Conservation (phyloP, 1,284 basidiomycete species). For the Malassezia cuniculi region DNA sequence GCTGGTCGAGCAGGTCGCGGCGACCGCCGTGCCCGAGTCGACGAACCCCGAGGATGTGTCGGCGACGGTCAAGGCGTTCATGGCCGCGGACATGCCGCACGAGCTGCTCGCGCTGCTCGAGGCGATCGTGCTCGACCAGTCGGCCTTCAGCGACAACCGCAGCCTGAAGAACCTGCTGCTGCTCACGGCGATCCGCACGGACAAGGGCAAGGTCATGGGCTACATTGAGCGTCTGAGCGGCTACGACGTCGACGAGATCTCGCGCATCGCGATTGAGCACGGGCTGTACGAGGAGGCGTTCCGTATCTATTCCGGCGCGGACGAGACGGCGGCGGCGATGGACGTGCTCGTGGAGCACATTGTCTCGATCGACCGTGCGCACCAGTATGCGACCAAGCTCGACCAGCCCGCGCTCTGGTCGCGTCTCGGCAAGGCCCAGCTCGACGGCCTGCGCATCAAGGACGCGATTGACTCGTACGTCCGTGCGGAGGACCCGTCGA, state of each 20-base stretch:
- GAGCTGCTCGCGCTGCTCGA: slow-evolving; percentile 95
- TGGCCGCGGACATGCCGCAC: slow-evolving; percentile 88
- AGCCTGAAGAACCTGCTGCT: slow-evolving; percentile 63
- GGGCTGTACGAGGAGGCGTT: slow-evolving; percentile 92
- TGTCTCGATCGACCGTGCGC: slow-evolving; percentile 89
- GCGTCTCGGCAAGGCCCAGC: slow-evolving; percentile 92
- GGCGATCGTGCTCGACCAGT: slow-evolving; percentile 95
- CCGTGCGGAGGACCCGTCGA: slow-evolving; percentile 90
- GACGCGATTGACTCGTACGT: slow-evolving; percentile 98
- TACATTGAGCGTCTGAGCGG: slow-evolving; percentile 96
- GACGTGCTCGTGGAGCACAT: slow-evolving; percentile 96
- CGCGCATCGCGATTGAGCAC: slow-evolving; percentile 91
- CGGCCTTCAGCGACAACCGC: slow-evolving; percentile 87
- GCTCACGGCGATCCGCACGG: slow-evolving; percentile 88
- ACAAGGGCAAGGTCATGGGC: slow-evolving; percentile 95
- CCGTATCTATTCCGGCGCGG: slow-evolving; percentile 43
- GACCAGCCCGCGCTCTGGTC: slow-evolving; percentile 96
- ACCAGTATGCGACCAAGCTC: slow-evolving; percentile 92
- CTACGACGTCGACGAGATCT: slow-evolving; percentile 88
- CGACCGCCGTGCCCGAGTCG: slow-evolving; percentile 84
- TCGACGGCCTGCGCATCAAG: slow-evolving; percentile 95
- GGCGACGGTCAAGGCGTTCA: slow-evolving; percentile 95
- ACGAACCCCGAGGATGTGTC: slow-evolving; percentile 98
- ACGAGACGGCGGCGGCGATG: slow-evolving; percentile 58
- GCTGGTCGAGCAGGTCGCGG: slow-evolving; percentile 75